Evolutionary conservation across 163 green algal species (phyloP), one percentile per base, ranked within the genome.

Genomic region (Chlamydomonas reinhardtii): DNA sequence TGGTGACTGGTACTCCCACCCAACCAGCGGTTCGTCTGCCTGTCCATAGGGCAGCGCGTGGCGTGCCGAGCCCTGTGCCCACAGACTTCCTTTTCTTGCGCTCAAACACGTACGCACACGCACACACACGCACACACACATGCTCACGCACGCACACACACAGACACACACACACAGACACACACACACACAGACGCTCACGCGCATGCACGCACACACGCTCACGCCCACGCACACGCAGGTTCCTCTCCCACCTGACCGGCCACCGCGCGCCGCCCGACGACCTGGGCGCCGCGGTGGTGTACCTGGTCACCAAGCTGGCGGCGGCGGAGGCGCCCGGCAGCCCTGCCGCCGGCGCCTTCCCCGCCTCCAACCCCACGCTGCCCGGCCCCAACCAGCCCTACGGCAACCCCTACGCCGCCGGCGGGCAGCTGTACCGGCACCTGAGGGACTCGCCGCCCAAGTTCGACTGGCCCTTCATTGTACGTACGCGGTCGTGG

Each of bases 231-330:
- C 39, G 39, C 39, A 14, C 48, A 17, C 32, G 11, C 70, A 87
- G 81, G 81, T 87, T 77, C 70, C 19, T 81, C 11, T 81, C 59
- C 34, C 81, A 87, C 61, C 72, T 87, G 61, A 68, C 61, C 61
- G 25, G 32, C 48, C 71, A 81, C 37, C 35, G 17, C 25, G 72
- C 61, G n/a, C 32, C 59, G 5, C 82, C 82, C n/a, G 65, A 76
- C 12, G 82, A 87, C 82, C 6, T 87, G 35, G 82, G 82, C 61
- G 82, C 82, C 11, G 27, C 81, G 15, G 15, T 87, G 14, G 72
- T 82, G 27, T 82, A 82, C 61, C 72, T 87, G 8, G 74, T 70
- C 82, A 39, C 62, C 66, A 86, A 86, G 70, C 70, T 86, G 12
- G 70, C 80, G 12, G 70, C 69, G 8, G 82, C 72, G 17, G 64